Conservation (phyloP, 148 eudicot species). For the Mesembryanthemum crystallinum region DNA sequence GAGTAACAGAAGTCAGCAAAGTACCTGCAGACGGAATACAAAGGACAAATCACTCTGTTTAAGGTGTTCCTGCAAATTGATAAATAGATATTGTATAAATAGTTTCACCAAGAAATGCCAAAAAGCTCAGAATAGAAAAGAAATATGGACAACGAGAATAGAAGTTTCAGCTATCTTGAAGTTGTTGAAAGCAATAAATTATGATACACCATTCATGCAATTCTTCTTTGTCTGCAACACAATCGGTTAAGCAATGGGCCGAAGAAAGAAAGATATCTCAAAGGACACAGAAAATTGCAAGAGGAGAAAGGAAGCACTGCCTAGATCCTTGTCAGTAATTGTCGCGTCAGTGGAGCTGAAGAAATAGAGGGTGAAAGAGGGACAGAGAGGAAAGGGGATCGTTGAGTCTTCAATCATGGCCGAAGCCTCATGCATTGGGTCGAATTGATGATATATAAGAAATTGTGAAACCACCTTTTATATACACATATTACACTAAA, state of each 20-base stretch:
- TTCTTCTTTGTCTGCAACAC: too few species aligned
- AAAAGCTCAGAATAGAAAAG: background rate
- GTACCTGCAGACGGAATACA: conserved; percentile 78
- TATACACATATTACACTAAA: background rate
- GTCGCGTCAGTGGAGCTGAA: background rate
- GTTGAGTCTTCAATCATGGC: too few species aligned
- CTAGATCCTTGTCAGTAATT: background rate
- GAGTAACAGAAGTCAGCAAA: background rate
- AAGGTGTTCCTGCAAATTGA: conserved; percentile 67
- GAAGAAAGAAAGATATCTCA: too few species aligned
- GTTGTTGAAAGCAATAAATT: background rate
- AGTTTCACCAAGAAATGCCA: conserved; percentile 5
- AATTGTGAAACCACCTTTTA: background rate
- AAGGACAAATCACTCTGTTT: conserved; percentile 68
- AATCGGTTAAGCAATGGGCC: too few species aligned
- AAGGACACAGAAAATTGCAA: too few species aligned
- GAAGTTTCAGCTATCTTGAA: background rate
- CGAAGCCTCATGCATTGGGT: too few species aligned
- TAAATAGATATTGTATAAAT: background rate
- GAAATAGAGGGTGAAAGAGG: background rate
- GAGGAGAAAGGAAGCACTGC: too few species aligned
- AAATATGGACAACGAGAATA: background rate
- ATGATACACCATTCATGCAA: background rate
- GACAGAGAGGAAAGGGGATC: background rate
- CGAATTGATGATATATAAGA: too few species aligned